Percentiles rank a stretch among this genome's conserved stretches.
phyloP scores from a whole-genome alignment of 805 yeast species.

The Wickerhamomyces mucosus region DNA sequence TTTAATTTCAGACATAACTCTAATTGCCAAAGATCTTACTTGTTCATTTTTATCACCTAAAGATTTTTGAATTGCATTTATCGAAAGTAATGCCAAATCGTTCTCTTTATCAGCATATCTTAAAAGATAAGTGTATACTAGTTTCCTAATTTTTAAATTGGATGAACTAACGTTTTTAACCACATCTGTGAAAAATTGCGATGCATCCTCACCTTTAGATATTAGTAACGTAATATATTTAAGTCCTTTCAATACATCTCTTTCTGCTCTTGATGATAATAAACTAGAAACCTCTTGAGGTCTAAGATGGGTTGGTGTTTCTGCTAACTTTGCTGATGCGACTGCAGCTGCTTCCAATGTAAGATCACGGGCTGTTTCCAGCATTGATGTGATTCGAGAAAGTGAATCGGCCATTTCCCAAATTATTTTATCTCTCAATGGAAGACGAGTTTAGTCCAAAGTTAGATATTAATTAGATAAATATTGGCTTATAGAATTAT shows the following conservation, averaged over 20 bases:
- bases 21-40: slow-evolving; percentile 61
- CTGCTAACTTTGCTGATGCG: slow-evolving; percentile 58
- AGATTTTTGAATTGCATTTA: slow-evolving; percentile 85
- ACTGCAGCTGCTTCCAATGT: slow-evolving; percentile 79
- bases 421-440: too few species aligned
- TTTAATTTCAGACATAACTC: slow-evolving; percentile 74
- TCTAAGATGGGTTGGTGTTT: slow-evolving; percentile 47
- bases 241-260: slow-evolving; percentile 54
- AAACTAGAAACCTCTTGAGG: slow-evolving; percentile 57
- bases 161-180: slow-evolving; percentile 76
- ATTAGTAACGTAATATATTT: slow-evolving; percentile 41
- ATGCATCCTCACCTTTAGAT: slow-evolving; percentile 28
- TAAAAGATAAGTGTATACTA: slow-evolving; percentile 68
- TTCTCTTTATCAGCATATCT: slow-evolving; percentile 78
- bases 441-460: too few species aligned
- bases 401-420: slow-evolving; percentile 44
- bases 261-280: slow-evolving; percentile 58
- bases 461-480: too few species aligned
- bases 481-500: too few species aligned
- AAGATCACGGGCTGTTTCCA: slow-evolving; percentile 72
- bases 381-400: slow-evolving; percentile 54
- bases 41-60: slow-evolving; percentile 61
- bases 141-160: slow-evolving; percentile 53
- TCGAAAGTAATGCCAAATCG: slow-evolving; percentile 80
- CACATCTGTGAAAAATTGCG: slow-evolving; percentile 68